A percentile compares a stretch with the other conserved stretches of the same genome.
Conservation (phyloP, 371 early-diverging fungal genomes). For the Mortierella sp. region DNA sequence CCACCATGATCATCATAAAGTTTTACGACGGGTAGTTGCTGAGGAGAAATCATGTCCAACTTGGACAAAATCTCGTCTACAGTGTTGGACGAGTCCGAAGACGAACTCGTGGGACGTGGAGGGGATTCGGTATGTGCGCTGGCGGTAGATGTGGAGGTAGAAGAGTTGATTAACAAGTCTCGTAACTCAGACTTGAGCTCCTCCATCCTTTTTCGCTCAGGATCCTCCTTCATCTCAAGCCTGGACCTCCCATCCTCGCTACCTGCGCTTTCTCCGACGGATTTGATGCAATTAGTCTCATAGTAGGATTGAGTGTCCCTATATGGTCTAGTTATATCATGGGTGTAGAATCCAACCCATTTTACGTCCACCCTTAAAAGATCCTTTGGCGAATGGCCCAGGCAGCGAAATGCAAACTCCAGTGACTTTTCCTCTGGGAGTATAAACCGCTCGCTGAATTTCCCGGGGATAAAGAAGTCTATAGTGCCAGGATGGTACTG, state of each 20-base stretch:
- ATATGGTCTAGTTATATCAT: slow-evolving; percentile 8
- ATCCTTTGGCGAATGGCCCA: not conserved
- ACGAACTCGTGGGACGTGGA: not conserved
- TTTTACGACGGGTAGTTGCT: slow-evolving; percentile 29
- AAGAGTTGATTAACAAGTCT: not conserved
- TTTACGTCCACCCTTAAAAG: slow-evolving; percentile 7
- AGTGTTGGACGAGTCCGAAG: not conserved
- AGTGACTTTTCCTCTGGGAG: slow-evolving; percentile 20
- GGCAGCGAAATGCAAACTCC: slow-evolving; percentile 17
- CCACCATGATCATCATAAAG: slow-evolving; percentile 25
- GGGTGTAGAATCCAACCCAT: slow-evolving; percentile 28
- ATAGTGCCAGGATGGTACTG: slow-evolving; percentile 10
- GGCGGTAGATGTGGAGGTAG: not conserved
- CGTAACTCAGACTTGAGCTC: slow-evolving; percentile 5
- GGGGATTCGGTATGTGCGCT: not conserved
- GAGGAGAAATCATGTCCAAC: slow-evolving; percentile 17
- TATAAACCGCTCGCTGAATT: slow-evolving; percentile 20
- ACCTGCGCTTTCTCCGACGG: not conserved
- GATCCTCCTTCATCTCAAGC: slow-evolving; percentile 22
- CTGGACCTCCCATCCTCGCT: not conserved
- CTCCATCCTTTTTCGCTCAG: slow-evolving; percentile 4
- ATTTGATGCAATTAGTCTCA: slow-evolving; percentile 26
- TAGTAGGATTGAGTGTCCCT: slow-evolving; percentile 16
- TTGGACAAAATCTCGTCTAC: slow-evolving; percentile 23
- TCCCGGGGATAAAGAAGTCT: slow-evolving; percentile 26